phyloP scores from a whole-genome alignment of 441 rosid genomes.

The Brassica hybrid region DNA sequence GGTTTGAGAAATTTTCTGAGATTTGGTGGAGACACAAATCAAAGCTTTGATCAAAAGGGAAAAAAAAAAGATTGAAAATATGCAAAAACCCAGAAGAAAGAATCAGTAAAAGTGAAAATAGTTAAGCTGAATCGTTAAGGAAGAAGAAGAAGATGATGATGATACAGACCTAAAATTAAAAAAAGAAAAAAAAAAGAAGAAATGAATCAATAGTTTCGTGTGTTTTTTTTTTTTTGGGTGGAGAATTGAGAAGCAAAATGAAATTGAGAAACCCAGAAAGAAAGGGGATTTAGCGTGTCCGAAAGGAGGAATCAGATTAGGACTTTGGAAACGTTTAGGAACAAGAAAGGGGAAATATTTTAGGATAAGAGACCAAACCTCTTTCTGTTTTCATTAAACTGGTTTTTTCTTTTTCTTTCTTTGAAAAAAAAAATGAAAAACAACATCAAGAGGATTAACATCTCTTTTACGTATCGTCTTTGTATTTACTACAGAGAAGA shows the following conservation, averaged over 20 bases:
- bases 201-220: slow-evolving; percentile 10
- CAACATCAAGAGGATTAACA: neutral
- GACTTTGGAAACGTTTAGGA: slow-evolving; percentile 39
- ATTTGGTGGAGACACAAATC: neutral
- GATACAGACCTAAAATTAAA: slow-evolving; percentile 6
- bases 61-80: neutral
- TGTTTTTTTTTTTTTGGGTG: neutral
- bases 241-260: neutral
- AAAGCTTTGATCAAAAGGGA: slow-evolving; percentile 13
- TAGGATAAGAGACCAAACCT: slow-evolving; percentile 28
- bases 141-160: slow-evolving; percentile 12
- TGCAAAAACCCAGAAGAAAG: slow-evolving; percentile 29
- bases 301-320: slow-evolving; percentile 34
- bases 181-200: neutral
- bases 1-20: too few relatives aligned
- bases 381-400: slow-evolving; percentile 23
- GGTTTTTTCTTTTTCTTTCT: neutral
- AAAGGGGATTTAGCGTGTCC: neutral
- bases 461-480: slow-evolving; percentile 38
- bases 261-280: neutral
- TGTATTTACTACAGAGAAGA: slow-evolving; percentile 24
- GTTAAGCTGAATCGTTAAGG: slow-evolving; percentile 25
- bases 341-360: slow-evolving; percentile 35
- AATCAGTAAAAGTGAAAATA: slow-evolving; percentile 19
- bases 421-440: too few relatives aligned